phyloP scores from a whole-genome alignment of 768 basidiomycete species.

The Kwoniella sp. region DNA sequence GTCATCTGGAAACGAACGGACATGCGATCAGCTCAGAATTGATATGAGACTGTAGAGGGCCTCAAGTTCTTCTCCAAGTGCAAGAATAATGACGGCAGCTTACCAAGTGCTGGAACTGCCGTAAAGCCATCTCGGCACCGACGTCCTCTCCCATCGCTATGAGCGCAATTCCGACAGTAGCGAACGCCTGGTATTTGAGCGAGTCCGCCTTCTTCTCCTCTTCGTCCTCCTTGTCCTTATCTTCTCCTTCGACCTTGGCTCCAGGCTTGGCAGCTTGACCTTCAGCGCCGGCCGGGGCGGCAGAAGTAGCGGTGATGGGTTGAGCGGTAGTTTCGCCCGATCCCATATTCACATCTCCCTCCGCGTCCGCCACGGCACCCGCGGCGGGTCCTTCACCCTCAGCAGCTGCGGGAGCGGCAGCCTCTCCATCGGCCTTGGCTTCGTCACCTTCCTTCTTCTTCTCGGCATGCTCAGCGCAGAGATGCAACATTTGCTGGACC shows the following conservation, averaged over 20 bases:
- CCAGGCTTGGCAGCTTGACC: conserved; percentile 20
- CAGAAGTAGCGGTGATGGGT: conserved; percentile 17
- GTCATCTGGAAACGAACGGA: conserved; percentile 72
- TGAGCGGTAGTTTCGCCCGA: conserved; percentile 16
- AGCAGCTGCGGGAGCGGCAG: conserved; percentile 25
- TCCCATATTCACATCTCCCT: conserved; percentile 40
- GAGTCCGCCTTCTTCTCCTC: conserved; percentile 63
- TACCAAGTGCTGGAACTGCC: conserved; percentile 96
- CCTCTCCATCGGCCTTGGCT: conserved; percentile 23
- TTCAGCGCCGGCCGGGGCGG: conserved; percentile 2
- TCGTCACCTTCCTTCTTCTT: conserved; percentile 38
- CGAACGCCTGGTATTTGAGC: conserved; percentile 77
- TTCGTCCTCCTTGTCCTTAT: conserved; percentile 36
- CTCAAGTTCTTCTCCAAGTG: background rate
- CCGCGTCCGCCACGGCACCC: conserved; percentile 27
- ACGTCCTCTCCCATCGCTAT: conserved; percentile 99
- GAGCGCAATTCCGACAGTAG: conserved; percentile 88
- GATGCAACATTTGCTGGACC: conserved; percentile 86
- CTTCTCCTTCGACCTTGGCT: conserved; percentile 35
- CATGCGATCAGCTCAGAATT: background rate
- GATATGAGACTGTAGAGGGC: no score
- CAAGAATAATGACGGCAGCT: conserved; percentile 54
- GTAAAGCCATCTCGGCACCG: conserved; percentile 94
- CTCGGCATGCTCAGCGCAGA: conserved; percentile 89
- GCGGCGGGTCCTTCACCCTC: conserved; percentile 24